Conservation (phyloP, 2,329 filamentous ascomycete genomes). For the Torrubiellomyces zombiae region DNA sequence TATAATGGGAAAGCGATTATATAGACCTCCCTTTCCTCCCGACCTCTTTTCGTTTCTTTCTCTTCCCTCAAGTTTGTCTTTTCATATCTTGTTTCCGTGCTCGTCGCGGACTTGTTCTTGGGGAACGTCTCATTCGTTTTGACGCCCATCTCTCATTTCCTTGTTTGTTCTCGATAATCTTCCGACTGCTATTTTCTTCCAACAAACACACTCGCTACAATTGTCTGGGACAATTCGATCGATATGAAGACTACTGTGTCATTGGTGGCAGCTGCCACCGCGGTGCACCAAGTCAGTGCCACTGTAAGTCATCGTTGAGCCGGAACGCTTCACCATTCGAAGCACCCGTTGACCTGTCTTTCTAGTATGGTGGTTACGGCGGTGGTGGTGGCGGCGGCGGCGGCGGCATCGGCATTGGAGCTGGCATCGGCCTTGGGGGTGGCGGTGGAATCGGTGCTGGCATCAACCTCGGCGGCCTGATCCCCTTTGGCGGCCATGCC, state of each 20-base stretch:
- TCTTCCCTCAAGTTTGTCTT: too few relatives aligned
- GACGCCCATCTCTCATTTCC: slow-evolving; percentile 11
- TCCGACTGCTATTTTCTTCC: slow-evolving; percentile 1
- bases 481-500: slow-evolving; percentile 2
- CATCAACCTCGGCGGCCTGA: slow-evolving; percentile 5
- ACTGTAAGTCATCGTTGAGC: slow-evolving; percentile 17
- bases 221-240: slow-evolving; percentile 5
- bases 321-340: slow-evolving; percentile 3
- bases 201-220: slow-evolving; percentile 5
- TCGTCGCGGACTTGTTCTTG: too few relatives aligned
- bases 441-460: slow-evolving; percentile 4
- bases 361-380: neutral
- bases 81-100: too few relatives aligned
- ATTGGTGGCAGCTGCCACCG: slow-evolving; percentile 33
- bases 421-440: slow-evolving; percentile 4
- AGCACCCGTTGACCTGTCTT: neutral
- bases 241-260: slow-evolving; percentile 36
- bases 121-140: slow-evolving; percentile 44
- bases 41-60: too few relatives aligned
- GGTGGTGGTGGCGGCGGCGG: neutral
- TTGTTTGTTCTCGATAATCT: too few relatives aligned
- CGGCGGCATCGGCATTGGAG: slow-evolving; percentile 7
- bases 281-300: slow-evolving; percentile 31
- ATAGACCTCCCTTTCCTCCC: too few relatives aligned
- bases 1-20: too few relatives aligned